Conservation (phyloP, 2,329 filamentous ascomycete genomes). For the Neonectria hederae region DNA sequence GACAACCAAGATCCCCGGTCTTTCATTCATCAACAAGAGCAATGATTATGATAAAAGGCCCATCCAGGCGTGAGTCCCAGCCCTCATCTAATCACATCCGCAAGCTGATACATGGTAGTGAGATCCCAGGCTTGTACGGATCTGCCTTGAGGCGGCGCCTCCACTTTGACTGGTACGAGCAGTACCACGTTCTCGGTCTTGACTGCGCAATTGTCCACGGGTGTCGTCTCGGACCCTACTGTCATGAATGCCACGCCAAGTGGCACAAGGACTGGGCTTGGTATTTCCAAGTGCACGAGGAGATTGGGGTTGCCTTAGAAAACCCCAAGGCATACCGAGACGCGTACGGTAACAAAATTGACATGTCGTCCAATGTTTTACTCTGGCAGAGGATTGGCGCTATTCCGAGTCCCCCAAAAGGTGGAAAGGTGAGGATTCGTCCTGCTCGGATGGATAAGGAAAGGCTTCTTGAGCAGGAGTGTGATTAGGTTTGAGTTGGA, state of each 20-base stretch:
- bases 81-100: neutral
- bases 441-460: constrained; percentile 30
- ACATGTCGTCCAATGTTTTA: constrained; percentile 7
- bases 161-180: constrained; percentile 37
- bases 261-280: constrained; percentile 32
- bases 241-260: constrained; percentile 33
- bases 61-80: constrained; percentile 6
- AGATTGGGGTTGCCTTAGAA: constrained; percentile 12
- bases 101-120: constrained; percentile 23
- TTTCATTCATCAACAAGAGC: neutral
- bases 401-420: constrained; percentile 22
- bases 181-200: constrained; percentile 28
- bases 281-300: constrained; percentile 29
- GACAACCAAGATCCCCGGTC: neutral
- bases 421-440: constrained; percentile 30
- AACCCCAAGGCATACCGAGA: constrained; percentile 23
- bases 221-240: constrained; percentile 20
- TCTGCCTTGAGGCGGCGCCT: constrained; percentile 23
- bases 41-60: neutral
- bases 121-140: constrained; percentile 31
- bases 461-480: constrained; percentile 14
- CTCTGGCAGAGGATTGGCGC: constrained; percentile 16
- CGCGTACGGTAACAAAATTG: constrained; percentile 14
- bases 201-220: constrained; percentile 35
- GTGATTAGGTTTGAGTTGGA: neutral